phyloP scores from a whole-genome alignment of 495 filamentous ascomycete genomes.

The Aspergillus sclerotioniger region DNA sequence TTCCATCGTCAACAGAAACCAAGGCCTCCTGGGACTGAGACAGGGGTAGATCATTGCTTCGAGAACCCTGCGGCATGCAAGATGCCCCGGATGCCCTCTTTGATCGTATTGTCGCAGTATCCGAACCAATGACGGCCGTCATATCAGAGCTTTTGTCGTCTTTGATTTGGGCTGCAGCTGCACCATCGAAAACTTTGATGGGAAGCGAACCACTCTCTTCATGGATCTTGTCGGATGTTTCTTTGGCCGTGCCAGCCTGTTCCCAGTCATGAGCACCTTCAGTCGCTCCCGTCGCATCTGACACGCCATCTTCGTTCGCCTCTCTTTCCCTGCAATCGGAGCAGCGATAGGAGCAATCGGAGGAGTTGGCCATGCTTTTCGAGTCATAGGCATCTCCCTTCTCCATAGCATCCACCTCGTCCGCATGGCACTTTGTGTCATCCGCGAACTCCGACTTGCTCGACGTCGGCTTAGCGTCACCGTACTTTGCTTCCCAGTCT shows the following conservation, averaged over 20 bases:
- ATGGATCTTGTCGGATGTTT: background rate
- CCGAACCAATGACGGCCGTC: conserved; percentile 38
- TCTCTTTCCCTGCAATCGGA: conserved; percentile 28
- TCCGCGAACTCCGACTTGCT: conserved; percentile 31
- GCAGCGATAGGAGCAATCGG: conserved; percentile 19
- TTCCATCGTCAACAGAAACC: conserved; percentile 22
- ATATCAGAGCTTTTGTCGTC: conserved; percentile 36
- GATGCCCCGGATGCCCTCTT: conserved; percentile 28
- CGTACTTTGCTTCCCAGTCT: conserved; percentile 79
- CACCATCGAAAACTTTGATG: conserved; percentile 19
- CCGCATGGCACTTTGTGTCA: conserved; percentile 26
- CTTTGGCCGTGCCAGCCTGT: conserved; percentile 7
- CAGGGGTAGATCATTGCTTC: conserved; percentile 7
- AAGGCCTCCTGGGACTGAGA: conserved; percentile 31
- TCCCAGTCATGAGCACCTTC: conserved; percentile 15
- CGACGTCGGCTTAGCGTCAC: conserved; percentile 36
- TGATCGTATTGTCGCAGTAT: conserved; percentile 31
- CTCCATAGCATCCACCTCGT: conserved; percentile 22
- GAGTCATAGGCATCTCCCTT: conserved; percentile 40
- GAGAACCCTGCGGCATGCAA: conserved; percentile 22
- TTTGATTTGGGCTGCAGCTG: conserved; percentile 17
- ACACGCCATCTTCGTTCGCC: conserved; percentile 23
- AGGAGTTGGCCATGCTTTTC: conserved; percentile 29
- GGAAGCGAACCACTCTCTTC: background rate
- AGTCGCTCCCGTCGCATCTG: conserved; percentile 10